phyloP scores from a whole-genome alignment of 805 yeast species.

The Kodamaea fukazawae region DNA sequence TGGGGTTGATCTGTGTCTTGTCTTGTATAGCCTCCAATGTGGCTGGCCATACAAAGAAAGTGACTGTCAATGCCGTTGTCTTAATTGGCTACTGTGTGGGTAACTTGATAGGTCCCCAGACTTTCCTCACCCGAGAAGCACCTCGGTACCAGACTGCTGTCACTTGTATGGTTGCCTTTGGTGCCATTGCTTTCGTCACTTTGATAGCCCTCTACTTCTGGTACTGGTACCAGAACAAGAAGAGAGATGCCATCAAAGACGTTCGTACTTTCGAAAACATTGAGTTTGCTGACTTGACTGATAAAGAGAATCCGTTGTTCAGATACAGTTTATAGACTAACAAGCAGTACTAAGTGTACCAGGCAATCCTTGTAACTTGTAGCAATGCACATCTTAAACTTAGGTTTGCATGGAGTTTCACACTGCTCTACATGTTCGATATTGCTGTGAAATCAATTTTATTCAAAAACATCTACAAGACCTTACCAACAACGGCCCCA shows the following conservation, averaged over 20 bases:
- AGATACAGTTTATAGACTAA: slow-evolving; percentile 38
- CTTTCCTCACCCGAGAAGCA: slow-evolving; percentile 43
- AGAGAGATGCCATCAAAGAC: background rate
- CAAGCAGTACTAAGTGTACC: too few species aligned
- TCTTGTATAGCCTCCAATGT: slow-evolving; percentile 45
- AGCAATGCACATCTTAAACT: too few species aligned
- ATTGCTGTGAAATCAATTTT: too few species aligned
- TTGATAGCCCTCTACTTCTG: slow-evolving; percentile 24
- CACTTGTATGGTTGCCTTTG: slow-evolving; percentile 38
- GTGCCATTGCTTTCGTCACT: slow-evolving; percentile 23
- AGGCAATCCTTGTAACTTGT: too few species aligned
- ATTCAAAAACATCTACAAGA: slow-evolving; percentile 23
- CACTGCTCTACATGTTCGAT: too few species aligned
- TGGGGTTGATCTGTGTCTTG: slow-evolving; percentile 29
- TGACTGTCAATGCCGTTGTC: slow-evolving; percentile 43
- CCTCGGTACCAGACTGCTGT: slow-evolving; percentile 44
- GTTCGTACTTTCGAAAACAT: slow-evolving; percentile 29
- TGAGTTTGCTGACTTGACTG: slow-evolving; percentile 46
- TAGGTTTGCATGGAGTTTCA: too few species aligned
- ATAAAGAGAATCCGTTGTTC: slow-evolving; percentile 51
- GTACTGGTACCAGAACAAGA: slow-evolving; percentile 32
- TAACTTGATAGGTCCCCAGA: slow-evolving; percentile 55
- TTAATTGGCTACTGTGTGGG: slow-evolving; percentile 54
- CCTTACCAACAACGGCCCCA: slow-evolving; percentile 51
- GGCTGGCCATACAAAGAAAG: slow-evolving; percentile 59